Base-by-base conservation (phyloP, 768 basidiomycete genomes). In the Pleurotus cornucopiae region DNA sequence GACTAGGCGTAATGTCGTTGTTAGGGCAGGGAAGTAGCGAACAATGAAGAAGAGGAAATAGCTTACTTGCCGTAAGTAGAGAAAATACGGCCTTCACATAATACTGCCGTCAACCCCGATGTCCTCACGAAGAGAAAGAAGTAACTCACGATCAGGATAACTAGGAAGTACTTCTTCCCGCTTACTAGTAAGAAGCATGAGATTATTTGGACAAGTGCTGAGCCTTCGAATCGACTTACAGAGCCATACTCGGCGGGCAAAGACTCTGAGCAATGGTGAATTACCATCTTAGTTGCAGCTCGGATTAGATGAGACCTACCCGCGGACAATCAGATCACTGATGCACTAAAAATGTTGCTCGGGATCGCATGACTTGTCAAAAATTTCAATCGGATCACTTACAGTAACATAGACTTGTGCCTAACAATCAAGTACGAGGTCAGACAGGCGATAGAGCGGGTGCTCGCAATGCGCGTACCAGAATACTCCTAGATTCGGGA, bases 261-360 rank as follows among this genome's bases (percentile, higher is more conserved):
- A 68, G 16, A 68, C 57, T 41, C 68, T 69, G 57, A n/a, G 21
- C 18, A 18, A 14, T 14, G 41, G 14, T 59, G 21, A 60, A 20
- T 16, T 34, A 16, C 18, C 18, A 21, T 4, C 14, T 30, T 6
- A 21, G 48, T 20, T 20, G 14, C 11, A 34, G 18, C 39, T 23
- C 3, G 34, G 20, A 23, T 46, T 4, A 34, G 23, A 30, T 45
- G 6, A 34, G n/a, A 61, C 64, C 41, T 57, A 73, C 73, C 62
- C 60, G 62, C 72, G 47, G 53, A 73, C 64, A 49, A 69, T 62
- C 34, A 65, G 49, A 54, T 71, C 69, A 55, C 67, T 71, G 45
- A 64, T 57, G 56, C 60, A 58, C 69, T 52, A 37, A 67, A 16
- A 23, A 4, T 4, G 41, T 14, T 21, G 26, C 18, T 48, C 3